These are phyloP conservation scores for Vaucheria bursata DNA, from an alignment of 352 stramenopile genomes.

Conservation along the genomic window DNA sequence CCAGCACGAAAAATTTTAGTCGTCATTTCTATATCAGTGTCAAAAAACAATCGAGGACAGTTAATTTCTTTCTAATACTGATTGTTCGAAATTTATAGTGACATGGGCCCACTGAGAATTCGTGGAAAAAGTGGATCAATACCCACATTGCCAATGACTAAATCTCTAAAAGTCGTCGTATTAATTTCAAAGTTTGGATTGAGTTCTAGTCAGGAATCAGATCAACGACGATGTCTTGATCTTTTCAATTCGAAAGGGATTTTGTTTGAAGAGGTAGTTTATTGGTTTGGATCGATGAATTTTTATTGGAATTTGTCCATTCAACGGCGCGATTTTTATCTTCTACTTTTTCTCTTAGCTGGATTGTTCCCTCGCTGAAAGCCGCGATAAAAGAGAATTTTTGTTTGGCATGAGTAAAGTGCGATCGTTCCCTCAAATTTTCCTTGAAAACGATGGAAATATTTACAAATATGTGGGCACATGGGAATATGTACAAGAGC, in stretches of 20 bases:
- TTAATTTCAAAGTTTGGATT: neutral
- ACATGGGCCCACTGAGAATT: neutral
- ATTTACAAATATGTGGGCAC: constrained; percentile 11
- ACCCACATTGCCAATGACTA: neutral
- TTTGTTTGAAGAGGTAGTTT: neutral
- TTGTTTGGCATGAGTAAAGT: neutral
- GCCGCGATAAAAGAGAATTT: constrained; percentile 8
- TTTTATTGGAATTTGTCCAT: neutral
- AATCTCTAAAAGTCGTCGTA: neutral
- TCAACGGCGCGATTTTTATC: neutral
- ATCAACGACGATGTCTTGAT: constrained; percentile 2
- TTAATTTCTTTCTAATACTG: too few relatives aligned
- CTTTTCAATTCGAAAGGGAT: neutral
- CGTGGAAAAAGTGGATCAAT: neutral
- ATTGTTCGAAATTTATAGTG: too few relatives aligned
- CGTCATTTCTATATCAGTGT: too few relatives aligned
- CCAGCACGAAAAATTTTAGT: neutral
- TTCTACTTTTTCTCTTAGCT: neutral
- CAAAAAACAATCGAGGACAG: too few relatives aligned
- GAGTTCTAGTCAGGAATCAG: neutral
- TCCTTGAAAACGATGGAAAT: constrained; percentile 10
- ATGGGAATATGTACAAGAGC: constrained; percentile 8
- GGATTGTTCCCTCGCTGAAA: neutral
- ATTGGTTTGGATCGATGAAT: neutral
- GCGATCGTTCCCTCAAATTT: constrained; percentile 1